phyloP scores from a whole-genome alignment of 352 stramenopile genomes.

The Aphanomyces stellatus region DNA sequence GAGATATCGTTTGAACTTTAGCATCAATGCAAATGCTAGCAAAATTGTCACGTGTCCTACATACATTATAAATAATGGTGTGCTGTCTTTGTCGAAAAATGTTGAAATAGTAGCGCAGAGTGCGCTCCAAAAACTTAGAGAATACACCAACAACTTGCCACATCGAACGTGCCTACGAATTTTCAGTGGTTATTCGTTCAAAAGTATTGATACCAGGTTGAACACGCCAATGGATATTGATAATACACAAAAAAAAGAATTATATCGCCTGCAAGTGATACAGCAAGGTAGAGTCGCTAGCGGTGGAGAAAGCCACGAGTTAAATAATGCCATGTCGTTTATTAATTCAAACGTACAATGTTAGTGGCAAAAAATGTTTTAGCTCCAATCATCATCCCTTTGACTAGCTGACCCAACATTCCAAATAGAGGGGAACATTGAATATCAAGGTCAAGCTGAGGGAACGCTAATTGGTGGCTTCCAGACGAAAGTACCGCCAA shows the following conservation, averaged over 20 bases:
- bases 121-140: slow-evolving; percentile 30
- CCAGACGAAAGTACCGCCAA: slow-evolving; percentile 30
- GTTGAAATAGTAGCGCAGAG: slow-evolving; percentile 30
- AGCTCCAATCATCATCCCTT: slow-evolving; percentile 29
- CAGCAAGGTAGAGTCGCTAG: slow-evolving; percentile 25
- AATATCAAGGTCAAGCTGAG: slow-evolving; percentile 33
- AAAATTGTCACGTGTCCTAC: background rate
- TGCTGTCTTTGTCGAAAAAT: slow-evolving; percentile 17
- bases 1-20: no score
- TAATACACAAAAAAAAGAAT: slow-evolving; percentile 27
- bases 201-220: slow-evolving; percentile 25
- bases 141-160: slow-evolving; percentile 34
- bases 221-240: slow-evolving; percentile 26
- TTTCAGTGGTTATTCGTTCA: background rate
- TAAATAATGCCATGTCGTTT: background rate
- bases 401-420: slow-evolving; percentile 32
- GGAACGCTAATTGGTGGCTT: slow-evolving; percentile 35
- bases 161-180: slow-evolving; percentile 28
- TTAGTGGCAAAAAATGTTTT: slow-evolving; percentile 31
- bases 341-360: slow-evolving; percentile 22
- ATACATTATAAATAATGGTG: slow-evolving; percentile 26
- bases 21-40: background rate
- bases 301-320: background rate
- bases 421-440: slow-evolving; percentile 32
- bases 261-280: slow-evolving; percentile 28